Evolutionary conservation across 495 filamentous ascomycete genomes (phyloP), one percentile per base, ranked within the genome.

Genomic region (Aspergillus avenaceus): DNA sequence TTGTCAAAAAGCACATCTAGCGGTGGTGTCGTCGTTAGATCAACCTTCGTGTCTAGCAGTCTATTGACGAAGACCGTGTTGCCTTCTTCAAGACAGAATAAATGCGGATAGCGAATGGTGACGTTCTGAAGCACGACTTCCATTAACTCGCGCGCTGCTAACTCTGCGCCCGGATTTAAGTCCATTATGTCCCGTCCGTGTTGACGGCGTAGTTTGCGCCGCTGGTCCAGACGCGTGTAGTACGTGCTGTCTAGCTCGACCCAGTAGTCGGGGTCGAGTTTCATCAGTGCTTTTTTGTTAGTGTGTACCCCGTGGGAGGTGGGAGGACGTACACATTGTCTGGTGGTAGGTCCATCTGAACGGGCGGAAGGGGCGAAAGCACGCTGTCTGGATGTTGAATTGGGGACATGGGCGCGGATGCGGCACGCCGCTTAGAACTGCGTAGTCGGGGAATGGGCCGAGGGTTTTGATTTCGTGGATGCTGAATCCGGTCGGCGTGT

Each of bases 261-360:
- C 91, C 91, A 96, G 84, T 85, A 96, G 67, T 95, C 84, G 0
- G 85, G 76, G 55, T 96, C 86, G 58, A 91, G 70, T 48, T 90
- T 95, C 26, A 78, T 84, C 8, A 93, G 68, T 6, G 90, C 90
- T 95, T 50, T 34, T 22, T 19, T 41, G 19, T 8, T 14, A 9
- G 22, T 41, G 67, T 41, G 67, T 59, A 28, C 27, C 21, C 16
- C 7, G 34, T 8, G 22, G 31, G n/a, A n/a, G 11, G 9, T 27
- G 3, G n/a, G 13, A 31, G 12, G 19, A 75, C 84, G 51, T 80
- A 95, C 90, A 88, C 91, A 96, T 96, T 0, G 90, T 95, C 65
- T 96, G 91, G 63, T 93, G 87, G 64, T 96, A 95, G 0, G 75
- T 65, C 91, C 91, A 95, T 61, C 91, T 70, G 41, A 95, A 90